These are phyloP conservation scores for Dictyostelium gargantuum DNA, from an alignment of 208 protist species.

Conservation along the genomic window DNA sequence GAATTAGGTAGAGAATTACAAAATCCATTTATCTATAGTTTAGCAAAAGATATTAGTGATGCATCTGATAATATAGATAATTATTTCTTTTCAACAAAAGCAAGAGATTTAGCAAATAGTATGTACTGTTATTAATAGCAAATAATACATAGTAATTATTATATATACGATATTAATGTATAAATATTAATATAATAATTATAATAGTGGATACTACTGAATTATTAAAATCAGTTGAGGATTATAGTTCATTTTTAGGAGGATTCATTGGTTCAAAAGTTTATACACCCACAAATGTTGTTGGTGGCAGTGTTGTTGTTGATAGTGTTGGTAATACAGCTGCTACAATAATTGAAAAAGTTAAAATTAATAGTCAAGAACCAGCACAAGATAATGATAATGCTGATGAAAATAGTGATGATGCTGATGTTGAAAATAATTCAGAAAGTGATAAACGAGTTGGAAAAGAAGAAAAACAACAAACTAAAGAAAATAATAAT, in stretches of 20 bases:
- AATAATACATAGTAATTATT: too few species aligned
- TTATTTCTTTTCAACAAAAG: background rate
- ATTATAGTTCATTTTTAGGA: slow-evolving; percentile 23
- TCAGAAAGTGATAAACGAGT: background rate
- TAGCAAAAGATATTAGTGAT: slow-evolving; percentile 24
- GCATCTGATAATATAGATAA: background rate
- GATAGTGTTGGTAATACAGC: background rate
- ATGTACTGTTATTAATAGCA: too few species aligned
- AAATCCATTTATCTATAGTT: background rate
- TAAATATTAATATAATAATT: background rate
- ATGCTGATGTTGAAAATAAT: background rate
- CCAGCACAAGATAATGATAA: background rate
- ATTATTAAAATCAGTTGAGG: background rate
- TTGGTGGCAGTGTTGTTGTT: background rate
- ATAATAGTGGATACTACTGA: slow-evolving; percentile 10
- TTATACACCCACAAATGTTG: background rate
- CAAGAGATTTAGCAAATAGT: slow-evolving; percentile 43
- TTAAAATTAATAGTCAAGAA: background rate
- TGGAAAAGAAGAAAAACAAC: background rate
- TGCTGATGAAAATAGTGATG: background rate
- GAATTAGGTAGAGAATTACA: background rate
- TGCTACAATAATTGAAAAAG: background rate
- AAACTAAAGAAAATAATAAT: background rate
- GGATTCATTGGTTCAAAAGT: slow-evolving; percentile 20
- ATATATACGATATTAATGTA: background rate